These are phyloP conservation scores for Ogataea pilisensis DNA, from an alignment of 805 yeast species.

Conservation along the genomic window DNA sequence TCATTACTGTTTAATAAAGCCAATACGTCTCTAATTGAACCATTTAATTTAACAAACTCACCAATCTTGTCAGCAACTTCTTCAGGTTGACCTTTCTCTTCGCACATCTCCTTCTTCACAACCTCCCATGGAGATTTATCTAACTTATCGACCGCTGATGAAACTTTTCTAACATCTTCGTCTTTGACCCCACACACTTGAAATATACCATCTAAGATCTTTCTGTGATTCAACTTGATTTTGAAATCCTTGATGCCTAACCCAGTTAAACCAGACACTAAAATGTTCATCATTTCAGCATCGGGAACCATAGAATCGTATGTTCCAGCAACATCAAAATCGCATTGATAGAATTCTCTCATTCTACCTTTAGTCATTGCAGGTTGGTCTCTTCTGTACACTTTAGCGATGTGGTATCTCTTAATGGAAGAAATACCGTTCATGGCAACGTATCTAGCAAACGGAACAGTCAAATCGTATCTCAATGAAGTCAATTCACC, in stretches of 20 bases:
- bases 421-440: conserved; percentile 86
- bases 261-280: conserved; percentile 79
- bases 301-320: conserved; percentile 97
- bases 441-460: conserved; percentile 96
- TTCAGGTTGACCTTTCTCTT: conserved; percentile 84
- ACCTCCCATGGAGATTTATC: conserved; percentile 96
- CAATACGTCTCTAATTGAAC: conserved; percentile 64
- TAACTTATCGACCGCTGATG: conserved; percentile 94
- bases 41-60: conserved; percentile 80
- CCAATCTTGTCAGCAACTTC: conserved; percentile 94
- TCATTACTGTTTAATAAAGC: conserved; percentile 53
- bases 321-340: conserved; percentile 91
- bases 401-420: conserved; percentile 96
- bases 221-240: conserved; percentile 91
- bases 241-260: conserved; percentile 88
- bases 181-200: conserved; percentile 91
- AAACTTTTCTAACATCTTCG: conserved; percentile 88
- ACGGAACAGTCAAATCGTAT: conserved; percentile 97
- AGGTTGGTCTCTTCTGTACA: conserved; percentile 98
- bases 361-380: conserved; percentile 99
- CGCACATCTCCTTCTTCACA: conserved; percentile 88
- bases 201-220: conserved; percentile 93
- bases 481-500: conserved; percentile 95
- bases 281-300: conserved; percentile 76
- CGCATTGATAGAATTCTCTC: conserved; percentile 99